A percentile compares a stretch with the other conserved stretches of the same genome.
phyloP scores from a whole-genome alignment of 2,329 filamentous ascomycete genomes.

The Penicillium sp. region DNA sequence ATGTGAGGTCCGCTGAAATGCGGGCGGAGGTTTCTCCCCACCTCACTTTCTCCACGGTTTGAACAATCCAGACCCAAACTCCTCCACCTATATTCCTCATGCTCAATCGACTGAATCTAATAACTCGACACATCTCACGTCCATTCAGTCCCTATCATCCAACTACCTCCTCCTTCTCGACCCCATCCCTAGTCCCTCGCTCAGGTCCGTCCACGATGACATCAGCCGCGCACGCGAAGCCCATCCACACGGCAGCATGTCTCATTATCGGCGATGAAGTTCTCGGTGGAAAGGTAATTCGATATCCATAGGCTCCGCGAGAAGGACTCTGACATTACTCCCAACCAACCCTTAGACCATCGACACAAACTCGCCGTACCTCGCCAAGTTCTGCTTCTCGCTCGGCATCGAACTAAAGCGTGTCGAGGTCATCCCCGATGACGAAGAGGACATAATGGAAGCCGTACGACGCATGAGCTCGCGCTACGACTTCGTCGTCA shows the following conservation, averaged over 20 bases:
- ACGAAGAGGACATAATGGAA: slow-evolving; percentile 86
- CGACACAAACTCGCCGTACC: slow-evolving; percentile 64
- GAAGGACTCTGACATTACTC: not conserved
- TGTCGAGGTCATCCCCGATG: slow-evolving; percentile 90
- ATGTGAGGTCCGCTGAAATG: slow-evolving; percentile 13
- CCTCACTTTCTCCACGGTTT: slow-evolving; percentile 14
- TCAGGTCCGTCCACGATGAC: slow-evolving; percentile 38
- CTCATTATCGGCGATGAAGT: slow-evolving; percentile 98
- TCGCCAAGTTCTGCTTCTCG: slow-evolving; percentile 65
- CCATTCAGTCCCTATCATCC: slow-evolving; percentile 55
- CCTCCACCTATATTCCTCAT: slow-evolving; percentile 48
- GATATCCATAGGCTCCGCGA: not conserved
- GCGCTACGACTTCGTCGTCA: slow-evolving; percentile 91
- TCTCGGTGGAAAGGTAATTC: slow-evolving; percentile 79
- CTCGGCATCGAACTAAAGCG: slow-evolving; percentile 71
- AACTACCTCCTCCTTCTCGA: slow-evolving; percentile 46
- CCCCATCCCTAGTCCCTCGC: slow-evolving; percentile 22
- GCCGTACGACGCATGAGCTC: slow-evolving; percentile 82
- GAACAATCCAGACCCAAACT: slow-evolving; percentile 4
- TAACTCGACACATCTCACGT: slow-evolving; percentile 68
- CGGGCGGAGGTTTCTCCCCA: slow-evolving; percentile 19
- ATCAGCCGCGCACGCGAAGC: slow-evolving; percentile 49
- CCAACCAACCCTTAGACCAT: slow-evolving; percentile 54
- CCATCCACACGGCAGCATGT: slow-evolving; percentile 85
- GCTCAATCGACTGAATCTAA: slow-evolving; percentile 72